Base-by-base conservation (phyloP, 495 filamentous ascomycete genomes). In the Hypoxylon trugodes region DNA sequence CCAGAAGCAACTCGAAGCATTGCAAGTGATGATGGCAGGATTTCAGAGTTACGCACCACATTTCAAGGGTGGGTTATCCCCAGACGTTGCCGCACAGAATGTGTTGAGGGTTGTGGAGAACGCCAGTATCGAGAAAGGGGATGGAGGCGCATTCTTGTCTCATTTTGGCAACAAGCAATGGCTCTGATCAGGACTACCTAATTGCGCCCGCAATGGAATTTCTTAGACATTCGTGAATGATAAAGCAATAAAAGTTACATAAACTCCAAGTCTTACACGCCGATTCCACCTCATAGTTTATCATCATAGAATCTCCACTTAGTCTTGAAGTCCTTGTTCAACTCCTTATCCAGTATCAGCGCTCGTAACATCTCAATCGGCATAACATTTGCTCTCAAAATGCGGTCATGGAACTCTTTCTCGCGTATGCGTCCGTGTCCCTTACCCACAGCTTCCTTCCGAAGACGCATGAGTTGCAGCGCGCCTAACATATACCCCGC, bases 401-500 rank as follows among this genome's bases (percentile, higher is more conserved):
- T 69, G 1, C 61, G 35, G 47, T 84, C 81, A 64, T 85, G 80
- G 38, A 84, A 84, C 15, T 73, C 70, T 61, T 75, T 82, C 68
- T 85, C 82, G 0, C 53, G 41, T 46, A 81, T 71, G 35, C 69
- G 28, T 1, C 60, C 61, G 26, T 30, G 6, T 2, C 45, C 46
- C 36, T 26, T 15, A 2, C 62, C 53, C 0, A 71, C 2, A 2
- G 65, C 69, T 61, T 83, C 81, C 33, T 71, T 70, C 1, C 79
- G 60, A 33, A 84, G 43, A 8, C 70, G 57, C 60, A 73, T 73
- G 4, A 83, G 57, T 47, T 84, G 81, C 47, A 84, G 52, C 5
- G 79, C 82, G 1, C 82, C 82, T 1, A 83, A 66, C 79, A 82
- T 79, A 56, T 84, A 83, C 2, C 79, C 81, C 4, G 78, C 79